phyloP scores from a whole-genome alignment of 179 eudicot species.

The Heliamphora pulchella region DNA sequence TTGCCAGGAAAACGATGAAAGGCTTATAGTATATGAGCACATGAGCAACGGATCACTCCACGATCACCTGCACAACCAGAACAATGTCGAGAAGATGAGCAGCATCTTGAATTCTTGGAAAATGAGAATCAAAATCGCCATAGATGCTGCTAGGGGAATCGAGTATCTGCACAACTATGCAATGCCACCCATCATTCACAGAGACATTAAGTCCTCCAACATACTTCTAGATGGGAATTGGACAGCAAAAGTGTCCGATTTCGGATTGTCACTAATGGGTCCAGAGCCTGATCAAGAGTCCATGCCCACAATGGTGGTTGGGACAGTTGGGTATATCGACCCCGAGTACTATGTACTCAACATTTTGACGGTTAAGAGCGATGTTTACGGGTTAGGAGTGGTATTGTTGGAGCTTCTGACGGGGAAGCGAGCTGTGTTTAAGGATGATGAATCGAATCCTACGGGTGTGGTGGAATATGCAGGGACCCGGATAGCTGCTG shows the following conservation, averaged over 20 bases:
- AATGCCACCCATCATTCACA: constrained; percentile 58
- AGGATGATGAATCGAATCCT: constrained; percentile 41
- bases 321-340: constrained; percentile 90
- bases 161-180: constrained; percentile 66
- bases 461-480: constrained; percentile 69
- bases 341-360: constrained; percentile 86
- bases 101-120: constrained; percentile 62
- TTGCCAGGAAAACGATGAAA: constrained; percentile 61
- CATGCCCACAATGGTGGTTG: constrained; percentile 60
- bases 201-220: constrained; percentile 74
- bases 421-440: constrained; percentile 75
- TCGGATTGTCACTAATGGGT: constrained; percentile 70
- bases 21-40: constrained; percentile 51
- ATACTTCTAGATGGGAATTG: constrained; percentile 70
- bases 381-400: constrained; percentile 86
- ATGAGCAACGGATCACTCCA: constrained; percentile 55
- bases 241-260: constrained; percentile 89
- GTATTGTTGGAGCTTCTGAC: constrained; percentile 79
- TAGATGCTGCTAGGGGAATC: constrained; percentile 61
- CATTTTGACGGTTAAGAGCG: constrained; percentile 75
- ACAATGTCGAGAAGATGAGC: constrained; percentile 42
- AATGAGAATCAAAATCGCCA: constrained; percentile 47
- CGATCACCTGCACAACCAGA: constrained; percentile 66
- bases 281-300: constrained; percentile 42
- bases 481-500: constrained; percentile 65